Conservation (phyloP, 2,329 filamentous ascomycete species). For the Chaetomiaceae sp. region DNA sequence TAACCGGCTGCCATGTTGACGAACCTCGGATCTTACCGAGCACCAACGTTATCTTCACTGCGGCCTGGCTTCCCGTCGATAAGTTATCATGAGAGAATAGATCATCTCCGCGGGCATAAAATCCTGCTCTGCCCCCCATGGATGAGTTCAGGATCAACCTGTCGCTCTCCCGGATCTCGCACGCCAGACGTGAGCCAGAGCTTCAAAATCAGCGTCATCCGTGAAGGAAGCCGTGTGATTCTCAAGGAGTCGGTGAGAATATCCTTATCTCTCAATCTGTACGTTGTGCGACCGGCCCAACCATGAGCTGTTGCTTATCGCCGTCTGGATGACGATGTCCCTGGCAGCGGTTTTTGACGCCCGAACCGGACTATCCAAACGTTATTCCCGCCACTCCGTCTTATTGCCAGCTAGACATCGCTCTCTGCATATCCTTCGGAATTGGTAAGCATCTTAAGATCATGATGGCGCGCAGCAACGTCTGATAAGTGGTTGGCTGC, state of each 20-base stretch:
- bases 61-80: not conserved
- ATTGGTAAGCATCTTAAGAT: too few species aligned
- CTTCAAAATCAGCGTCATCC: too few species aligned
- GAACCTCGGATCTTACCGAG: slow-evolving; percentile 1
- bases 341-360: not conserved
- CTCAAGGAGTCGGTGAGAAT: not conserved
- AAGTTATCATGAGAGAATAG: slow-evolving; percentile 1
- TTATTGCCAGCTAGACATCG: too few species aligned
- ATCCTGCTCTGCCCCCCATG: not conserved
- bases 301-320: not conserved
- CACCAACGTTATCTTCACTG: slow-evolving; percentile 2
- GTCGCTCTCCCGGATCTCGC: not conserved
- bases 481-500: too few species aligned
- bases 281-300: too few species aligned
- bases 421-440: too few species aligned
- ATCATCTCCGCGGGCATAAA: slow-evolving; percentile 15
- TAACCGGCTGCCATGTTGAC: not conserved
- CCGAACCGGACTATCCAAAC: not conserved
- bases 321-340: not conserved
- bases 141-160: not conserved
- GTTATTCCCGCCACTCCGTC: too few species aligned
- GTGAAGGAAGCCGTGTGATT: too few species aligned
- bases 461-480: too few species aligned
- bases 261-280: not conserved
- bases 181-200: not conserved